These are phyloP conservation scores for Apiospora malaysiana DNA, from an alignment of 2,329 filamentous ascomycete species.

Conservation along the genomic window DNA sequence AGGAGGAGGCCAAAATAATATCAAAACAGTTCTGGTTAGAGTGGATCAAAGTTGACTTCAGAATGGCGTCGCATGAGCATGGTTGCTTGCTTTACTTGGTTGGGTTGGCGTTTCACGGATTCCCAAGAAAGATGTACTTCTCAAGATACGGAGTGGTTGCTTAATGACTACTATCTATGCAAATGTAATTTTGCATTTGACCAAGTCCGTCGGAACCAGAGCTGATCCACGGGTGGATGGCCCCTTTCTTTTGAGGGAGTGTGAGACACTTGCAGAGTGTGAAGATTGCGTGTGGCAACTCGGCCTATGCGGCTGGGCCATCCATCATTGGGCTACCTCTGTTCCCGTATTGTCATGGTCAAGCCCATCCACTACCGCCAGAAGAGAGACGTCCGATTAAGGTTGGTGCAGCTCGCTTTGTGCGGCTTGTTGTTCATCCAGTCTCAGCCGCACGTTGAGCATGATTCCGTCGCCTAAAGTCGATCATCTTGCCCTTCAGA, in stretches of 20 bases:
- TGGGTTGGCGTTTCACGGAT: conserved; percentile 21
- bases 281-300: background rate
- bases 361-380: background rate
- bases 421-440: background rate
- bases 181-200: conserved; percentile 10
- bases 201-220: background rate
- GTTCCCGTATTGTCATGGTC: background rate
- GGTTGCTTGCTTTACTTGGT: conserved; percentile 22
- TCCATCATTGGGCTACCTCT: background rate
- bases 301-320: background rate
- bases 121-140: conserved; percentile 19
- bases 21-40: conserved; percentile 21
- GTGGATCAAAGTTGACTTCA: conserved; percentile 27
- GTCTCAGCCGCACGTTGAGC: background rate
- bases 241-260: background rate
- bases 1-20: background rate
- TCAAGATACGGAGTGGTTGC: conserved; percentile 15
- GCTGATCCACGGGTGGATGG: background rate
- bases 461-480: background rate
- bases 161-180: conserved; percentile 16
- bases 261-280: background rate
- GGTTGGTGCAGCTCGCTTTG: background rate
- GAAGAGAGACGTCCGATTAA: background rate
- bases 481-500: background rate
- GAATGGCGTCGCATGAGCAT: conserved; percentile 29